A percentile compares a stretch with the other conserved stretches of the same genome.
These are phyloP conservation scores for Stenogyne calaminthoides DNA, from an alignment of 305 asterid genomes.

Conservation along the genomic window DNA sequence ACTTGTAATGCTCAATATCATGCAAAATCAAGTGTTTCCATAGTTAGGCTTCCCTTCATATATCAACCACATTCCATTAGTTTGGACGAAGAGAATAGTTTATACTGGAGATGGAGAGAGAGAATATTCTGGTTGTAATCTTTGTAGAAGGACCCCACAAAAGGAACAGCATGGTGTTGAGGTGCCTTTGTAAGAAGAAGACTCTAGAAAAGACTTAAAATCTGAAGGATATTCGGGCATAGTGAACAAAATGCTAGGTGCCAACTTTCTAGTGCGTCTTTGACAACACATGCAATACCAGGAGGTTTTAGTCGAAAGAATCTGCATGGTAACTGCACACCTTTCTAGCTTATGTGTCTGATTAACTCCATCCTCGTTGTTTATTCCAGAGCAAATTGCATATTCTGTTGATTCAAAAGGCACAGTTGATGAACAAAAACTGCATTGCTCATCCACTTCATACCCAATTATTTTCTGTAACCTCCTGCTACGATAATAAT, in stretches of 20 bases:
- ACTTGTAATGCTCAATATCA: not conserved
- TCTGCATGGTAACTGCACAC: slow-evolving; percentile 66
- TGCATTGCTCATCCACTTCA: slow-evolving; percentile 62
- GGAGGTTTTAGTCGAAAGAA: slow-evolving; percentile 61
- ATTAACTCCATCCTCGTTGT: slow-evolving; percentile 31
- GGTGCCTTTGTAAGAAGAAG: slow-evolving; percentile 33
- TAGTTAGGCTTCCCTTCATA: slow-evolving; percentile 7
- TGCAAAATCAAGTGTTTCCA: not conserved
- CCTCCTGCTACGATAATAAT: slow-evolving; percentile 31
- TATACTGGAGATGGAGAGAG: slow-evolving; percentile 71
- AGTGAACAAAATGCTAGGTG: slow-evolving; percentile 53
- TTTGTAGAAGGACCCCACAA: slow-evolving; percentile 81
- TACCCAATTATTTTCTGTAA: slow-evolving; percentile 32
- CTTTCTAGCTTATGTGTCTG: slow-evolving; percentile 60
- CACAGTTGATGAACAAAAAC: slow-evolving; percentile 68
- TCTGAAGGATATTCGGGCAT: slow-evolving; percentile 57
- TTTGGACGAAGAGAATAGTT: not conserved
- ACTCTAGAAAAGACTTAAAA: slow-evolving; percentile 35
- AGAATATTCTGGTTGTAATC: slow-evolving; percentile 64
- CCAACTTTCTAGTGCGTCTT: slow-evolving; percentile 50
- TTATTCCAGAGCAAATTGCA: slow-evolving; percentile 61
- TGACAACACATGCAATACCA: slow-evolving; percentile 83
- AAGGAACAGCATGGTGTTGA: slow-evolving; percentile 68
- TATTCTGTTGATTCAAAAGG: slow-evolving; percentile 72
- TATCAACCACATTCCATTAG: slow-evolving; percentile 1